A percentile compares a stretch with the other conserved stretches of the same genome.
These are phyloP conservation scores for Suillus hirtellus DNA, from an alignment of 768 basidiomycete genomes.

Conservation along the genomic window DNA sequence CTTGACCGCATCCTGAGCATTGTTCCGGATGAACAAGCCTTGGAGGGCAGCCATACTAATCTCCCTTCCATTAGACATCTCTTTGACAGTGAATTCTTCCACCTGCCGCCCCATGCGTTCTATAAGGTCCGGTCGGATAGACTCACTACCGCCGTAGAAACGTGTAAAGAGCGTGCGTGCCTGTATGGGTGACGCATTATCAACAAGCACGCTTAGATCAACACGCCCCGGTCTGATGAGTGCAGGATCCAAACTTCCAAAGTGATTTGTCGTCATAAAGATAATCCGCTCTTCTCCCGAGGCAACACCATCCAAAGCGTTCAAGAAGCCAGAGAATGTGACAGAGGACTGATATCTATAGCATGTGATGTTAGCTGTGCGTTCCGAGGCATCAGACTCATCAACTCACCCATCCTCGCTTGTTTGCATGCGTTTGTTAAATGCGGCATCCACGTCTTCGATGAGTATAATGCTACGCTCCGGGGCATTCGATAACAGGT, in stretches of 20 bases:
- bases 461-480: constrained; percentile 94
- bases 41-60: constrained; percentile 97
- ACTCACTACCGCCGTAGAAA: constrained; percentile 70
- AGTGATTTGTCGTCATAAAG: constrained; percentile 99
- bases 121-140: constrained; percentile 36
- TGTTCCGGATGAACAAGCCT: constrained; percentile 87
- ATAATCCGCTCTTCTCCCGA: constrained; percentile 98
- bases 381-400: neutral
- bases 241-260: constrained; percentile 86
- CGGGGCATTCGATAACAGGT: constrained; percentile 89
- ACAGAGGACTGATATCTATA: constrained; percentile 89
- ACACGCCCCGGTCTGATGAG: constrained; percentile 95
- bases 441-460: constrained; percentile 97
- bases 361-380: neutral
- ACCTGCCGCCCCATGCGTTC: constrained; percentile 53
- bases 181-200: constrained; percentile 84
- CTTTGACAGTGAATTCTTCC: constrained; percentile 51
- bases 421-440: constrained; percentile 89
- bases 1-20: constrained; percentile 54
- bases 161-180: constrained; percentile 73
- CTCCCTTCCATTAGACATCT: constrained; percentile 51
- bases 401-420: constrained; percentile 83
- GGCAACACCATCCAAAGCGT: constrained; percentile 95
- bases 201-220: constrained; percentile 80
- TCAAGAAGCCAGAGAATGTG: constrained; percentile 96